A percentile compares a stretch with the other conserved stretches of the same genome.
phyloP scores from a whole-genome alignment of 768 basidiomycete species.

The Lactarius pseudohatsudake region DNA sequence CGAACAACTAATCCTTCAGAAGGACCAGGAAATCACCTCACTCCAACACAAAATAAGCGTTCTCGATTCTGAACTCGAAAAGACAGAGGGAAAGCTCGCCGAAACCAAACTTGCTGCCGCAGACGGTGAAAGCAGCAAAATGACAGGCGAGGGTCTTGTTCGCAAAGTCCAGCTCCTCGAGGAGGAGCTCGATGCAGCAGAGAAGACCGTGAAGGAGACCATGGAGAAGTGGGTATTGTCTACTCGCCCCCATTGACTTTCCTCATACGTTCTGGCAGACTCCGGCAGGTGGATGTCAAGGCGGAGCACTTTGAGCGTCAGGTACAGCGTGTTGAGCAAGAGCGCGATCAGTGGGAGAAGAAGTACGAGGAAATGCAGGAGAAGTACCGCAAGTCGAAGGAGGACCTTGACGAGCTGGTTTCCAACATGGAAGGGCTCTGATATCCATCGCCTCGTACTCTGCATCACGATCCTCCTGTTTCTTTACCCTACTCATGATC shows the following conservation, averaged over 20 bases:
- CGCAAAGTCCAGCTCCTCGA: slow-evolving; percentile 91
- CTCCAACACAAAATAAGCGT: slow-evolving; percentile 67
- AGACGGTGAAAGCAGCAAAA: slow-evolving; percentile 70
- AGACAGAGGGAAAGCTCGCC: slow-evolving; percentile 61
- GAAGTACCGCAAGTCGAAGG: slow-evolving; percentile 73
- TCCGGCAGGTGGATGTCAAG: slow-evolving; percentile 96
- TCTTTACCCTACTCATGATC: background rate
- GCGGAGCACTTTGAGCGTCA: slow-evolving; percentile 98
- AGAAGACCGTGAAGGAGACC: slow-evolving; percentile 96
- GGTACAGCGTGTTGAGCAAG: slow-evolving; percentile 80
- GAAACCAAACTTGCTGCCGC: slow-evolving; percentile 63
- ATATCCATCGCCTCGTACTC: background rate
- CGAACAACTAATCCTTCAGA: slow-evolving; percentile 71
- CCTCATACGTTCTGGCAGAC: slow-evolving; percentile 45
- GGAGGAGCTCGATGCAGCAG: slow-evolving; percentile 92
- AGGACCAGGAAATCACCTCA: slow-evolving; percentile 85
- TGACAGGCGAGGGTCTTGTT: slow-evolving; percentile 66
- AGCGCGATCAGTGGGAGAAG: slow-evolving; percentile 91
- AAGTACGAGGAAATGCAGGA: slow-evolving; percentile 83
- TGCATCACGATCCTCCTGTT: background rate
- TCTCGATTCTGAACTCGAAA: slow-evolving; percentile 68
- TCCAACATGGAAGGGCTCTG: slow-evolving; percentile 58
- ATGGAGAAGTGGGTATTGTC: slow-evolving; percentile 82
- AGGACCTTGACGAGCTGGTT: slow-evolving; percentile 83
- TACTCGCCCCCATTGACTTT: background rate